Percentiles rank a stretch among this genome's conserved stretches.
Evolutionary conservation across 495 filamentous ascomycete genomes (phyloP).

Genomic region (Neurospora sp.): DNA sequence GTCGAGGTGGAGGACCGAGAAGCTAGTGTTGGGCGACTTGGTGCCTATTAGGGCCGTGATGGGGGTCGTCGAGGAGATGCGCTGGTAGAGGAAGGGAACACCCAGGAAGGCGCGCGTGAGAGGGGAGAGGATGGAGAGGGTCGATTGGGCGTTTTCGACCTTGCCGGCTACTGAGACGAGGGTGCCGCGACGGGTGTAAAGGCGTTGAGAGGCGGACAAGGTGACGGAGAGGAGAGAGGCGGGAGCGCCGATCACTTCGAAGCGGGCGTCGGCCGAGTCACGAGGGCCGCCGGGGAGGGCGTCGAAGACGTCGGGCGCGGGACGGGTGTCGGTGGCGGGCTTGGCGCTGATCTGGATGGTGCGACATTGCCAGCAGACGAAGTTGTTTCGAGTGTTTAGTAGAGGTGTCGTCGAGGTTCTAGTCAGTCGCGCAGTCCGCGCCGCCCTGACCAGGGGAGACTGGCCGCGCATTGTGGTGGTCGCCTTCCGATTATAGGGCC

Average conservation of each 20-base stretch:
- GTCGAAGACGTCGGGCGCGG: constrained; percentile 35
- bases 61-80: constrained; percentile 75
- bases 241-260: constrained; percentile 82
- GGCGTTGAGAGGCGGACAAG: constrained; percentile 81
- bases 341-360: constrained; percentile 45
- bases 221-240: constrained; percentile 88
- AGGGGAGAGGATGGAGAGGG: constrained; percentile 77
- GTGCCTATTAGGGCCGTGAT: constrained; percentile 80
- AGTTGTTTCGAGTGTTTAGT: not conserved
- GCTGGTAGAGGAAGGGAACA: constrained; percentile 89
- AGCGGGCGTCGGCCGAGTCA: constrained; percentile 63
- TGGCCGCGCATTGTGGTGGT: constrained; percentile 20
- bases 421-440: constrained; percentile 9
- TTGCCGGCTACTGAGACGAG: constrained; percentile 84
- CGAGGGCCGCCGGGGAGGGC: constrained; percentile 19
- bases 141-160: constrained; percentile 80
- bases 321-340: constrained; percentile 40
- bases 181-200: constrained; percentile 86
- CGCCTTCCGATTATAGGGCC: not conserved
- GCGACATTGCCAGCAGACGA: constrained; percentile 39
- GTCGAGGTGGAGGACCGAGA: constrained; percentile 79
- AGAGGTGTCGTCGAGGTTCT: not conserved
- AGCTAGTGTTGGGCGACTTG: constrained; percentile 72
- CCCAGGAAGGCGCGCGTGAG: constrained; percentile 66
- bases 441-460: constrained; percentile 14